Evolutionary conservation across 2,329 filamentous ascomycete species (phyloP).

Genomic region (Metarhizium humberi): DNA sequence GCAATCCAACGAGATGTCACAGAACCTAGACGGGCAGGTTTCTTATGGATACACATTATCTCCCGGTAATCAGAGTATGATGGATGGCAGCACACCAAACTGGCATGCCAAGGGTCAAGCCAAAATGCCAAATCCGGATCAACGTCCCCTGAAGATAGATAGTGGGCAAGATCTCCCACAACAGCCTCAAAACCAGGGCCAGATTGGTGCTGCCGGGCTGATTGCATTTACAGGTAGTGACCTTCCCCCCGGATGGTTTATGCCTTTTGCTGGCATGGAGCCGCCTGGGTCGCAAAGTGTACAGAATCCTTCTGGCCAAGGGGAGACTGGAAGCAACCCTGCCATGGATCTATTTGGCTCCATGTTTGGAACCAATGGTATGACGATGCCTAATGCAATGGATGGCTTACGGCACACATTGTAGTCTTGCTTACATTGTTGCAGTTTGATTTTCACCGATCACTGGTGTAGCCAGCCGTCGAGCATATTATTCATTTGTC

Average conservation of each 20-base stretch:
- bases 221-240: conserved; percentile 27
- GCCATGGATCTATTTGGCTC: conserved; percentile 36
- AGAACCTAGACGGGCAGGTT: conserved; percentile 66
- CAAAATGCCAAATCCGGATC: conserved; percentile 11
- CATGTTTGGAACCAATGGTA: conserved; percentile 33
- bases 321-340: conserved; percentile 9
- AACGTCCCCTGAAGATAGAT: conserved; percentile 18
- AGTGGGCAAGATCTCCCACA: conserved; percentile 18
- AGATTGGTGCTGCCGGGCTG: conserved; percentile 12
- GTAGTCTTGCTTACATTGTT: conserved; percentile 9
- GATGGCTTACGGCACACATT: conserved; percentile 22
- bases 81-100: conserved; percentile 25
- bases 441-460: not conserved
- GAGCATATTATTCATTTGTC: no score
- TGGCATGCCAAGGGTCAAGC: conserved; percentile 3
- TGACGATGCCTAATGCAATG: conserved; percentile 26
- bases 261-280: conserved; percentile 90
- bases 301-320: conserved; percentile 26
- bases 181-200: conserved; percentile 12
- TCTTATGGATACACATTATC: conserved; percentile 45
- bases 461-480: not conserved
- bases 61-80: conserved; percentile 19
- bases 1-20: conserved; percentile 43
- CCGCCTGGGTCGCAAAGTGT: conserved; percentile 51
- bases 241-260: conserved; percentile 70